Base-by-base conservation (phyloP, 2,329 filamentous ascomycete species). In the Beauveria bassiana region DNA sequence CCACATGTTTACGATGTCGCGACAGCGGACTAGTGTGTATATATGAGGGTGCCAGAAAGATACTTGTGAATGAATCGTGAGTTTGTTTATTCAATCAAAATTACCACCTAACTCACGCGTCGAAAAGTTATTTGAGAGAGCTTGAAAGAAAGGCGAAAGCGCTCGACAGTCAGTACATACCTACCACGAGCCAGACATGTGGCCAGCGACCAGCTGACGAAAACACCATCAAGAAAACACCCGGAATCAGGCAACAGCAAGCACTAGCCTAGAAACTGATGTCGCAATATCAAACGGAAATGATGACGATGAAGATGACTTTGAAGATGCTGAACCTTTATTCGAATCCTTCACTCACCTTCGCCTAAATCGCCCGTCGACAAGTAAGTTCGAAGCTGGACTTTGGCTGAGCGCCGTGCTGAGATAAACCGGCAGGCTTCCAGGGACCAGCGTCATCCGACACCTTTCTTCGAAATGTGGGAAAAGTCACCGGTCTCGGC, bases 361-460 rank as follows among this genome's bases (percentile, higher is more conserved):
- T 26, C 71, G 66, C 45, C 61, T 75, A 4, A 69, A 74, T 34
- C 65, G 65, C n/a, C 69, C 68, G 0, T 69, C 70, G 1, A 72
- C 69, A 5, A 72, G 69, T 71, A 62, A 51, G 64, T 40, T 5
- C 6, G 42, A 47, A 34, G 31, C 20, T 46, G 26, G 18, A 22
- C 22, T 20, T 16, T 8, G 10, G 7, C 9, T 7, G 28, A 26
- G n/a, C 14, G 9, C n/a, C 3, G 18, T 4, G 14, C 52, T 43
- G n/a, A 43, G 14, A 26, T n/a, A 20, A 14, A 20, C 22, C 34
- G 9, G 22, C 53, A 72, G 71, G 65, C 59, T 74, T 74, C 64
- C 72, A 73, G 61, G 74, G 73, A 7, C 73, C 73, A 0, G 73
- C 72, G 0, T 73, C 74, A 3, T 73, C 75, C 1, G 74, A 77